Conservation (phyloP, 805 yeast species). For the Suhomyces sp. region DNA sequence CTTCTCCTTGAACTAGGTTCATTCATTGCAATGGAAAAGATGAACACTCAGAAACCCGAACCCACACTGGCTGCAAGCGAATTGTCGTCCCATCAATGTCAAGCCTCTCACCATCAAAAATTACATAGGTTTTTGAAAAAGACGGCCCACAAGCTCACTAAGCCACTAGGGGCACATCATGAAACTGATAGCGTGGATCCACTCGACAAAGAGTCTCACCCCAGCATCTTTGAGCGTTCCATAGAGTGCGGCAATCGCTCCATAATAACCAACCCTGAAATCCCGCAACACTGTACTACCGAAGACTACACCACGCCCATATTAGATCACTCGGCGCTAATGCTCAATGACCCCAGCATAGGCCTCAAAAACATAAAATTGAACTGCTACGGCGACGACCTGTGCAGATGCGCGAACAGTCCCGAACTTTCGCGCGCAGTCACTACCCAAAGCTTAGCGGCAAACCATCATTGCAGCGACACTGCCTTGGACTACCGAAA, state of each 20-base stretch:
- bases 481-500: conserved; percentile 5
- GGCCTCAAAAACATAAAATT: conserved; percentile 22
- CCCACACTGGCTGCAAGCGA: neutral
- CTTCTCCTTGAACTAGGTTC: neutral
- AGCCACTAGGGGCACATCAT: neutral
- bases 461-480: neutral
- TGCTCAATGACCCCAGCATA: conserved; percentile 25
- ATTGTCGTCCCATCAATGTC: neutral
- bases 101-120: neutral
- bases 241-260: conserved; percentile 7
- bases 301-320: conserved; percentile 32
- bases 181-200: neutral
- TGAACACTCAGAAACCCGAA: neutral
- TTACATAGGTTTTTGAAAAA: conserved; percentile 11
- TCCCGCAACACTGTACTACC: conserved; percentile 23
- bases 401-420: neutral
- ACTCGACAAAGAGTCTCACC: neutral
- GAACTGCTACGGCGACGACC: conserved; percentile 18
- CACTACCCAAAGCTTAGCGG: neutral
- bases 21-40: neutral
- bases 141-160: conserved; percentile 5
- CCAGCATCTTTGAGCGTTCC: conserved; percentile 12
- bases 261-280: conserved; percentile 12
- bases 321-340: conserved; percentile 30
- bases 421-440: neutral